These are phyloP conservation scores for Capsicum baccatum DNA, from an alignment of 257 asterid genomes.

Conservation along the genomic window DNA sequence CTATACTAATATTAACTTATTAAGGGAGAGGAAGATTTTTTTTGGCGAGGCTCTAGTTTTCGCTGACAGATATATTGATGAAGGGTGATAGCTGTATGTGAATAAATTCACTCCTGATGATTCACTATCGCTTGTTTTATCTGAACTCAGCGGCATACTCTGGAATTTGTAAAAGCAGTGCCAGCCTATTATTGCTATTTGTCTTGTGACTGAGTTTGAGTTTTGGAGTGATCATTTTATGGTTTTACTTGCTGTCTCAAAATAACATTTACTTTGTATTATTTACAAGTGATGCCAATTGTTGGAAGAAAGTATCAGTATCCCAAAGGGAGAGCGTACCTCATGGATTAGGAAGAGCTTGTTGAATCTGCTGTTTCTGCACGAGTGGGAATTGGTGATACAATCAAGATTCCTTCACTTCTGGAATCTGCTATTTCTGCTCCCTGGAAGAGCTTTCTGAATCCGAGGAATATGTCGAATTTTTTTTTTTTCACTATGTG, in stretches of 20 bases:
- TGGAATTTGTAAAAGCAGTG: not conserved
- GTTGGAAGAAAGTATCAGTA: not conserved
- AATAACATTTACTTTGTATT: not conserved
- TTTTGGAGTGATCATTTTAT: not conserved
- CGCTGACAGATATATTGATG: not conserved
- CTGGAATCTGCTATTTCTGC: not conserved
- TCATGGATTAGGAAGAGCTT: not conserved
- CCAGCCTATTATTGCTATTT: not conserved
- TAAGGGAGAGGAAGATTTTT: slow-evolving; percentile 11
- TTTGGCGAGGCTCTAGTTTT: not conserved
- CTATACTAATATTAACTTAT: not conserved
- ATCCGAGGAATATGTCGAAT: not conserved
- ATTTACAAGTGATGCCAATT: not conserved
- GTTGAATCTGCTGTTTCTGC: not conserved
- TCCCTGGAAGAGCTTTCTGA: not conserved
- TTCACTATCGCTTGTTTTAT: not conserved
- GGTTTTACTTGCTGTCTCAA: not conserved
- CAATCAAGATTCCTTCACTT: not conserved
- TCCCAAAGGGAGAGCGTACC: not conserved
- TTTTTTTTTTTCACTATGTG: not conserved
- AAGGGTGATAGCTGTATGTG: not conserved
- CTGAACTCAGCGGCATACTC: slow-evolving; percentile 17
- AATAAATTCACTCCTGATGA: not conserved
- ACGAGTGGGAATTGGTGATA: not conserved
- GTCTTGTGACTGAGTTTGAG: not conserved